Evolutionary conservation across 345 rosid species (phyloP).

Genomic region (Eucalyptus melliodora): DNA sequence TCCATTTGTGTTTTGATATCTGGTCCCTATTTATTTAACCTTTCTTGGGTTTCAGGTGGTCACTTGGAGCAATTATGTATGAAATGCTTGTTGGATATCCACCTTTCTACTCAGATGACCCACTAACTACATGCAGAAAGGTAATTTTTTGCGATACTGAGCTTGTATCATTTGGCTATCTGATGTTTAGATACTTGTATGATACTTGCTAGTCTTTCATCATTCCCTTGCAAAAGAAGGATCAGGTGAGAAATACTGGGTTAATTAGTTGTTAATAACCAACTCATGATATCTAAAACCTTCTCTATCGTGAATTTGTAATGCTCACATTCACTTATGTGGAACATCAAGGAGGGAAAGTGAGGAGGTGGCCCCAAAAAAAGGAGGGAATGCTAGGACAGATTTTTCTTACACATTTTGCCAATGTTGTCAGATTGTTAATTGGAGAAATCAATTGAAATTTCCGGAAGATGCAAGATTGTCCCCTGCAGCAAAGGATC

Average conservation of each 20-base stretch:
- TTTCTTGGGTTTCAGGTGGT: conserved; percentile 59
- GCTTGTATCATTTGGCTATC: not conserved
- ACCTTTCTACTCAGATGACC: conserved; percentile 94
- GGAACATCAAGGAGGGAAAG: not conserved
- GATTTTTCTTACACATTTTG: not conserved
- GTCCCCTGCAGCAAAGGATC: conserved; percentile 76
- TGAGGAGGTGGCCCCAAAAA: not conserved
- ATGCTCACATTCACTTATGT: not conserved
- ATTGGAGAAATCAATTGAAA: conserved; percentile 80
- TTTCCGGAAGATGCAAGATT: conserved; percentile 79
- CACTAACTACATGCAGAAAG: conserved; percentile 87
- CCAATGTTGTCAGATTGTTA: conserved; percentile 49
- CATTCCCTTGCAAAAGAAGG: not conserved
- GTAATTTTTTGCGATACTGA: conserved; percentile 6
- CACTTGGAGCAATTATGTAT: conserved; percentile 94
- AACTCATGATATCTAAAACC: not conserved
- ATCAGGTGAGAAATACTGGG: not conserved
- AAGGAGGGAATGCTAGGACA: not conserved
- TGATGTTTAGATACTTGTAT: not conserved
- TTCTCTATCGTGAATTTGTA: not conserved
- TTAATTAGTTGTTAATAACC: not conserved
- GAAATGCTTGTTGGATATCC: conserved; percentile 98
- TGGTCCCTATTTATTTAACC: not conserved
- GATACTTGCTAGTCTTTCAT: not conserved
- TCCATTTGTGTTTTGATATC: not conserved